These are phyloP conservation scores for Neurospora sp. DNA, from an alignment of 495 filamentous ascomycete genomes.

Conservation along the genomic window DNA sequence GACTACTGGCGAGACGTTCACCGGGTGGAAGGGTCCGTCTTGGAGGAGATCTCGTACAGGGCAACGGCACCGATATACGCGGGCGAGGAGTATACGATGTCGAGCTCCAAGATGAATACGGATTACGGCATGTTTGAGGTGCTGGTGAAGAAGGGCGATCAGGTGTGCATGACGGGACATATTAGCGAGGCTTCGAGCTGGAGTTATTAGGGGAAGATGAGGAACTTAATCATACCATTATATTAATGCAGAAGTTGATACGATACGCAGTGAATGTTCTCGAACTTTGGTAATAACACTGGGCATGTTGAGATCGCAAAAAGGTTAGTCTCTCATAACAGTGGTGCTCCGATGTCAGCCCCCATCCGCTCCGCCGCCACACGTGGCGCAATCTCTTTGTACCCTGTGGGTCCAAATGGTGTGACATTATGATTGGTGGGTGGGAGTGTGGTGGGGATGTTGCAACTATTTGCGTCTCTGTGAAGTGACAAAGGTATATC, in stretches of 20 bases:
- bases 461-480: too few species aligned
- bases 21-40: not conserved
- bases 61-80: constrained; percentile 52
- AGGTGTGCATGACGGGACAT: not conserved
- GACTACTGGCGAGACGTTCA: constrained; percentile 51
- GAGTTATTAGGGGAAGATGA: not conserved
- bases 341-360: too few species aligned
- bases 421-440: too few species aligned
- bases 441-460: too few species aligned
- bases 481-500: not conserved
- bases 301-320: too few species aligned
- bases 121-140: not conserved
- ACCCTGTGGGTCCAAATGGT: too few species aligned
- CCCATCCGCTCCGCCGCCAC: too few species aligned
- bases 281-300: too few species aligned
- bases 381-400: too few species aligned
- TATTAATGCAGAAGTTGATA: not conserved
- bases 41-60: constrained; percentile 38
- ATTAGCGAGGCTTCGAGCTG: not conserved
- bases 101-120: not conserved
- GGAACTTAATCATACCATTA: not conserved
- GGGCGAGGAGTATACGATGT: constrained; percentile 38
- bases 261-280: too few species aligned
- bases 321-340: too few species aligned
- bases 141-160: not conserved